Conservation (phyloP, 2,329 filamentous ascomycete species). For the Xylariaceae sp. region DNA sequence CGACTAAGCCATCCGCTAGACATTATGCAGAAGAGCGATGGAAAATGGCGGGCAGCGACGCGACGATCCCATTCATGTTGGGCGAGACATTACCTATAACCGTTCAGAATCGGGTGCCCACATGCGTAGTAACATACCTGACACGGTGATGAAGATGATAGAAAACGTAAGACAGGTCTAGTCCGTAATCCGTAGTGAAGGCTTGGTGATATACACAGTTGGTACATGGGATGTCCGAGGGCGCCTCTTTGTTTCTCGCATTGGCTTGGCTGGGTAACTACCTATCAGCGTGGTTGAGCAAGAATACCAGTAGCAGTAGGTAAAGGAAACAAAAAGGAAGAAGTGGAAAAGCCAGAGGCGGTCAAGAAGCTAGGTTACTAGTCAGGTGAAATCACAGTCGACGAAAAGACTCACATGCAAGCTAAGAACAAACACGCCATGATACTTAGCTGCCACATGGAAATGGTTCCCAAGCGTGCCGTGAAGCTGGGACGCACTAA, state of each 20-base stretch:
- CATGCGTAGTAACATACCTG: neutral
- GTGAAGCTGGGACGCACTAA: constrained; percentile 13
- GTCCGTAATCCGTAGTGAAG: neutral
- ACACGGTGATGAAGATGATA: neutral
- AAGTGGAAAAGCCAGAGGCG: neutral
- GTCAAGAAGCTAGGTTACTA: neutral
- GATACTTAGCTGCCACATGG: neutral
- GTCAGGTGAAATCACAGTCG: neutral
- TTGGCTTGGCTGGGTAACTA: neutral
- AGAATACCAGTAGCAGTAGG: neutral
- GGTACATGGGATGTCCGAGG: neutral
- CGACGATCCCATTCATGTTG: neutral
- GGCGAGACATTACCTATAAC: neutral
- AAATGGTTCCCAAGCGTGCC: constrained; percentile 5
- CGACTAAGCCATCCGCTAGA: neutral
- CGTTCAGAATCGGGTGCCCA: neutral
- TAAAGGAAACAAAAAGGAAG: neutral
- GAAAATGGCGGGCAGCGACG: neutral
- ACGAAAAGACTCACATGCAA: neutral
- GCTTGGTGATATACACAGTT: too few relatives aligned
- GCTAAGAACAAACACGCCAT: neutral
- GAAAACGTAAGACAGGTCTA: neutral
- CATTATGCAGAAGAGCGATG: neutral
- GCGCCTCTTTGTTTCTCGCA: neutral
- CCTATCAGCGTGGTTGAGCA: neutral